phyloP scores from a whole-genome alignment of 1,284 basidiomycete genomes.

The Cutaneotrichosporon dermatis region DNA sequence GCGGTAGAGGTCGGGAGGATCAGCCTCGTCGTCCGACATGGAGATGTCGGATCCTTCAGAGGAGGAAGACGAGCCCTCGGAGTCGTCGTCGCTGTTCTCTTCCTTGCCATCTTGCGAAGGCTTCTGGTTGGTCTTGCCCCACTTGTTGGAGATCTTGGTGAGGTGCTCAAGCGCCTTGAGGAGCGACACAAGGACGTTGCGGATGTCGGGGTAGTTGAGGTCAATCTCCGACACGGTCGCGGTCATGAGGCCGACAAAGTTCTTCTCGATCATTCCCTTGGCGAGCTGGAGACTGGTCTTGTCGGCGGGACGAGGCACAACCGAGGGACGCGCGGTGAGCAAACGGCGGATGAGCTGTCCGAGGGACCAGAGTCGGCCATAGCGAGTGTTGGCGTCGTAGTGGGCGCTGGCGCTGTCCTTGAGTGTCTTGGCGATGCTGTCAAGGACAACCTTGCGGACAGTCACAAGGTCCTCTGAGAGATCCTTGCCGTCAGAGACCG shows the following conservation, averaged over 20 bases:
- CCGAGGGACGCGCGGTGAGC: constrained; percentile 66
- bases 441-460: constrained; percentile 84
- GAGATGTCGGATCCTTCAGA: constrained; percentile 56
- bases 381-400: constrained; percentile 70
- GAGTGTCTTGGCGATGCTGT: constrained; percentile 78
- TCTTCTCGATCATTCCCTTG: constrained; percentile 98
- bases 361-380: constrained; percentile 82
- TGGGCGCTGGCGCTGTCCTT: constrained; percentile 63
- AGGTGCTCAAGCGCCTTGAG: constrained; percentile 85
- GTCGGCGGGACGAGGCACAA: constrained; percentile 49
- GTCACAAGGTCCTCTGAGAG: constrained; percentile 70
- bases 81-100: constrained; percentile 23
- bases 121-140: constrained; percentile 74
- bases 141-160: constrained; percentile 94
- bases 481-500: constrained; percentile 63
- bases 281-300: constrained; percentile 60
- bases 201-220: constrained; percentile 89
- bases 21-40: constrained; percentile 58
- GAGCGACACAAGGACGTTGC: constrained; percentile 75
- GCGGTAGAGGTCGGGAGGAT: constrained; percentile 79
- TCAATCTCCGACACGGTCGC: constrained; percentile 88
- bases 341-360: constrained; percentile 84
- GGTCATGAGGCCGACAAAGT: constrained; percentile 85
- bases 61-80: constrained; percentile 20
- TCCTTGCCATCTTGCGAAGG: constrained; percentile 48